Evolutionary conservation across 2,329 filamentous ascomycete genomes (phyloP).

Genomic region (Anisogramma anomala): DNA sequence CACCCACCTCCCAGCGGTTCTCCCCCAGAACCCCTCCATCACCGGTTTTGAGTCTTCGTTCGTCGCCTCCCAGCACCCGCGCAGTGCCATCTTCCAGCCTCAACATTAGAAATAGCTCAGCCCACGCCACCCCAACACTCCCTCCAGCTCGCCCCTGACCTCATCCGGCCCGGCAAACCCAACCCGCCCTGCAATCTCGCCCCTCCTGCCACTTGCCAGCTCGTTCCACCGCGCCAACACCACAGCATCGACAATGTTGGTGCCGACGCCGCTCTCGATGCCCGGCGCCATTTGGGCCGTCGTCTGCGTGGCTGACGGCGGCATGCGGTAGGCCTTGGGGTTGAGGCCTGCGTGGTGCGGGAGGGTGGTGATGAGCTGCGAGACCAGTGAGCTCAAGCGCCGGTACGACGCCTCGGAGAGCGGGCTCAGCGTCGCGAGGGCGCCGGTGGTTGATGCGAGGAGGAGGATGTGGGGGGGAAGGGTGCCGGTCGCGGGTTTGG

Average conservation of each 20-base stretch:
- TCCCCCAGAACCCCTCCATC: too few species aligned
- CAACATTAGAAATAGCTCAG: constrained; percentile 45
- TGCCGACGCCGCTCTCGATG: constrained; percentile 46
- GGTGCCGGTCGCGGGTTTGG: constrained; percentile 26
- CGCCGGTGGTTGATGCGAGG: constrained; percentile 63
- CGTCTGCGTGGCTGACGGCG: constrained; percentile 33
- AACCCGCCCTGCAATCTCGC: constrained; percentile 63
- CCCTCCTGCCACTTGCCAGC: constrained; percentile 56
- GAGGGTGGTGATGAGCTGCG: constrained; percentile 65
- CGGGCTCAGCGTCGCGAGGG: constrained; percentile 64
- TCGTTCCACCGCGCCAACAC: constrained; percentile 66
- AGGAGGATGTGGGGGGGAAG: constrained; percentile 42
- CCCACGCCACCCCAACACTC: constrained; percentile 50
- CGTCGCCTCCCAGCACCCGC: too few species aligned
- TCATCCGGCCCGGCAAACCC: constrained; percentile 55
- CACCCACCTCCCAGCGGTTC: too few species aligned
- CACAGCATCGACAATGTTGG: constrained; percentile 68
- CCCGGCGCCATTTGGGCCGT: constrained; percentile 31
- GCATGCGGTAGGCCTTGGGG: constrained; percentile 62
- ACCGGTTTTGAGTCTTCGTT: too few species aligned
- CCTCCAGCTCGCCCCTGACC: constrained; percentile 58
- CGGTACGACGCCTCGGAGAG: constrained; percentile 73
- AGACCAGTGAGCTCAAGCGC: constrained; percentile 68
- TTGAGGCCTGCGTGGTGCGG: constrained; percentile 73
- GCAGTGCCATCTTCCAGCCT: too few species aligned